Base-by-base conservation (phyloP, 169 alveolate species). In the Plasmodium adleri region DNA sequence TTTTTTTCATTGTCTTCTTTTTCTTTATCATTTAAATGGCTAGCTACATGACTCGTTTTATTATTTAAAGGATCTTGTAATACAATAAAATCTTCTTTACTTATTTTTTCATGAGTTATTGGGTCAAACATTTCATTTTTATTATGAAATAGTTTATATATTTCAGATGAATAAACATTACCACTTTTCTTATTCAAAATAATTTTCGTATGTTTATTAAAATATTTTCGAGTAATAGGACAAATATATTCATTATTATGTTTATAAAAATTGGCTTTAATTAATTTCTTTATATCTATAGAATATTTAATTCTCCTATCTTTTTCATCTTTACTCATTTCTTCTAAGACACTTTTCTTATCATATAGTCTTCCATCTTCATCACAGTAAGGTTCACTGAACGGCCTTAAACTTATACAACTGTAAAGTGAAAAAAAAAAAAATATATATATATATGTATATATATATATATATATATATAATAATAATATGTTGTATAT, bases 141-240 rank as follows among this genome's bases (percentile, higher is more conserved):
- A 90, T 17, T 75, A 68, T 54, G 54, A 43, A 32, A 88, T 64
- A 74, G 67, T 24, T 58, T 63, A 92, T 50, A 72, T 32, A 87
- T 93, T 88, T 95, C 98, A 58, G 88, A 86, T 71, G 96, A 90
- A 87, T 93, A 97, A 4, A 96, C 99, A 87, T 98, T 91, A 3
- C 99, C 99, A 22, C 97, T 93, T 56, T 93, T 92, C 62, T 80
- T 92, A 56, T 96, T 96, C 13, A 98, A 97, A 22, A 97, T 97
- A 39, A 98, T 96, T 75, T 96, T 97, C 24, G 98, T 90, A 89
- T 94, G 93, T 20, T 96, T 94, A 20, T 96, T 96, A 90, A 97
- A 97, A 64, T 93, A 95, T 88, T 97, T 97, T 75, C 92, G 93
- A 13, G 99, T 95, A 43, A 97, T 88, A 9, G 99, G 99, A 91